Evolutionary conservation across 2,329 filamentous ascomycete genomes (phyloP).

Genomic region (Scedosporium aurantiacum): DNA sequence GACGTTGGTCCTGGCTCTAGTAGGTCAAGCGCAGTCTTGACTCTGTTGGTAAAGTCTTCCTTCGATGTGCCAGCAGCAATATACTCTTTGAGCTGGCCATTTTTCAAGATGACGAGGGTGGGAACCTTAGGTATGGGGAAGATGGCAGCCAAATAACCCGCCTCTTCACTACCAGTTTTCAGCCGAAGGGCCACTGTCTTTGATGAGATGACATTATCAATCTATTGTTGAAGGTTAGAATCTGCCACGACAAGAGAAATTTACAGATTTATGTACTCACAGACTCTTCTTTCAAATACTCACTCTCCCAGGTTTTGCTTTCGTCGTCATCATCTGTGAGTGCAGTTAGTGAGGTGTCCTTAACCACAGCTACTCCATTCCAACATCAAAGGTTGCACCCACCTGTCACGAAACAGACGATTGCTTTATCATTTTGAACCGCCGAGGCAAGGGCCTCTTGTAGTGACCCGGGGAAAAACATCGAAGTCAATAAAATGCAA

Average conservation of each 20-base stretch:
- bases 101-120: slow-evolving; percentile 67
- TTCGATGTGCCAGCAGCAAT: slow-evolving; percentile 52
- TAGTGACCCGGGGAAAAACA: slow-evolving; percentile 75
- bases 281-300: slow-evolving; percentile 48
- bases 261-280: slow-evolving; percentile 25
- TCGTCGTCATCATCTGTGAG: slow-evolving; percentile 54
- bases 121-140: slow-evolving; percentile 73
- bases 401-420: slow-evolving; percentile 80
- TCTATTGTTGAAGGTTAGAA: slow-evolving; percentile 29
- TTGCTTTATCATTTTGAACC: slow-evolving; percentile 62
- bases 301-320: slow-evolving; percentile 61
- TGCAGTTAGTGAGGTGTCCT: slow-evolving; percentile 8
- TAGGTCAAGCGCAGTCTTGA: slow-evolving; percentile 22
- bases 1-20: slow-evolving; percentile 10
- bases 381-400: slow-evolving; percentile 13
- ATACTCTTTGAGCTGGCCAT: slow-evolving; percentile 69
- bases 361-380: too few species aligned
- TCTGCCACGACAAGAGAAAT: neutral
- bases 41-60: slow-evolving; percentile 50
- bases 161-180: slow-evolving; percentile 64
- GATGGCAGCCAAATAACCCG: slow-evolving; percentile 69
- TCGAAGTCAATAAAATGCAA: slow-evolving; percentile 21
- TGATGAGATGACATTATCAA: slow-evolving; percentile 43
- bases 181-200: slow-evolving; percentile 63
- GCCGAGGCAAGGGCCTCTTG: slow-evolving; percentile 72